These are phyloP conservation scores for Botryosphaeria agaves DNA, from an alignment of 2,329 filamentous ascomycete species.

Conservation along the genomic window DNA sequence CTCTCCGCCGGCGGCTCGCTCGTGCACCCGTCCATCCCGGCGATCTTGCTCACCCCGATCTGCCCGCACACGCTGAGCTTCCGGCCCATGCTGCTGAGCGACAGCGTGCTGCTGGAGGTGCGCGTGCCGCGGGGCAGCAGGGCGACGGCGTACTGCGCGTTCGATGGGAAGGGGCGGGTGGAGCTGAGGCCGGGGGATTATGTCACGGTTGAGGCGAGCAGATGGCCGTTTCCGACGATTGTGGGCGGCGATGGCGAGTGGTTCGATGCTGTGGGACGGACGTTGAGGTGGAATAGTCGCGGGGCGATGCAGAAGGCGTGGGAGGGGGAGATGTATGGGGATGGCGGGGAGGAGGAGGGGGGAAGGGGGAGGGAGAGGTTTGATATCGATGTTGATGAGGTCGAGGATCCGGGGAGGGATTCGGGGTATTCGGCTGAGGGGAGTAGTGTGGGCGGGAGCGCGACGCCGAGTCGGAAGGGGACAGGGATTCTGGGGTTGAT, in stretches of 20 bases:
- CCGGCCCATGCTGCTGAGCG: constrained; percentile 92
- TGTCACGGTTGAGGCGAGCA: constrained; percentile 87
- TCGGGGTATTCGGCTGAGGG: constrained; percentile 21
- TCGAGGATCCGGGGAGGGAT: constrained; percentile 20
- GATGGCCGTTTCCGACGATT: constrained; percentile 95
- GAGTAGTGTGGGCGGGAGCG: constrained; percentile 7
- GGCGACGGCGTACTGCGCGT: constrained; percentile 89
- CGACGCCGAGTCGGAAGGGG: constrained; percentile 2
- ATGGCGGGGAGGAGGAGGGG: constrained; percentile 26
- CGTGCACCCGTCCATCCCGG: constrained; percentile 91
- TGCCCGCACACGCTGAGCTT: constrained; percentile 95
- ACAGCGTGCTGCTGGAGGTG: constrained; percentile 82
- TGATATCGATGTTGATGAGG: constrained; percentile 82
- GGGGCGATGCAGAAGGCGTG: constrained; percentile 85
- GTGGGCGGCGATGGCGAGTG: constrained; percentile 80
- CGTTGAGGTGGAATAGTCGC: constrained; percentile 85
- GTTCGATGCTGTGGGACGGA: constrained; percentile 90
- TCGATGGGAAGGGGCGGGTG: constrained; percentile 90
- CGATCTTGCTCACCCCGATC: constrained; percentile 90
- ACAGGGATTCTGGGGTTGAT: neutral
- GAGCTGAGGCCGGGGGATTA: constrained; percentile 88
- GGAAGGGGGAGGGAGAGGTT: constrained; percentile 45
- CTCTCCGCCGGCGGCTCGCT: constrained; percentile 89
- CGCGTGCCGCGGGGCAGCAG: constrained; percentile 71
- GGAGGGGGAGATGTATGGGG: constrained; percentile 18